Base-by-base conservation (phyloP, 768 basidiomycete species). In the Termitomyces sp. region DNA sequence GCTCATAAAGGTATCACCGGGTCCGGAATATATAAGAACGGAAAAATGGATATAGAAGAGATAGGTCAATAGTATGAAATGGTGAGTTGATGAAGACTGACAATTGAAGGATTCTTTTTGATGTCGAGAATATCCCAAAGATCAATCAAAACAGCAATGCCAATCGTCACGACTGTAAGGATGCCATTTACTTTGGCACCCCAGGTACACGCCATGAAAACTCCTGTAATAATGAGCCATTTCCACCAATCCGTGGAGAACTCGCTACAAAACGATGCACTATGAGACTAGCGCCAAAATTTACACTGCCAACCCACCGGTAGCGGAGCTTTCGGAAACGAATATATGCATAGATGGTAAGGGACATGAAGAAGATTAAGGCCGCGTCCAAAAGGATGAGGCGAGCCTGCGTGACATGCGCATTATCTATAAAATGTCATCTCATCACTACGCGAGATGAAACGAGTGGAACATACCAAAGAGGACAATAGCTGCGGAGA, bases 171-270 rank as follows among this genome's bases (percentile, higher is more conserved):
- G 56, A 99, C 98, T 1, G 94, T 94, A 59, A 99, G 78, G 48
- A 98, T 77, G 37, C 97, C 97, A 63, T 98, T 98, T 73, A 98
- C 97, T 72, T 99, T 99, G 66, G 95, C 96, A 4, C 91, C 93
- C 82, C 97, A 91, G 1, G 94, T 92, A 70, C 94, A 94, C 35
- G 94, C 93, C 83, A 99, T 91, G 72, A 90, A 94, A 55, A 87
- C 78, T 19, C 97, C 97, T 1, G 96, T 98, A 2, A 88, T 79
- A 42, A 87, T 68, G 41, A 98, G 78, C 96, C 97, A 99, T 42
- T 82, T 81, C 92, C 94, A 99, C 97, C 97, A 99, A 60, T 86
- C 82, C 0, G 80, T 75, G 0, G 91, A 80, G 69, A 96, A 99
- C 66, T 94, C 90, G 68, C 94, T 94, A 62, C 7, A 37, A 40